Conservation (phyloP, 2,329 filamentous ascomycete genomes). For the Fusarium cyanostomum region DNA sequence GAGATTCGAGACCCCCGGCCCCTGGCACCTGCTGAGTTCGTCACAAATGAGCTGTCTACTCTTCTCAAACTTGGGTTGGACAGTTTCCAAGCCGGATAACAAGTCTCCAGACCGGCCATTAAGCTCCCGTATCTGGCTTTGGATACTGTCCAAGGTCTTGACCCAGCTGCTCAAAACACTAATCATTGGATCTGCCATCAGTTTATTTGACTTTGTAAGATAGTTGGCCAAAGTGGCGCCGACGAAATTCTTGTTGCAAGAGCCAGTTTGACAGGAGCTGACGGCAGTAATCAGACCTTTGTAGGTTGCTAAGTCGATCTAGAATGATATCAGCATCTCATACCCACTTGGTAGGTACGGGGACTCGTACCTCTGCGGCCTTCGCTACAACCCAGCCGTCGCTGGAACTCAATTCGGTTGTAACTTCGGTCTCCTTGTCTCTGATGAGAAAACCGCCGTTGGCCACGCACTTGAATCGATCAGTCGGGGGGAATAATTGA, state of each 20-base stretch:
- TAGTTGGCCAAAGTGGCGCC: neutral
- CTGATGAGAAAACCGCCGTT: neutral
- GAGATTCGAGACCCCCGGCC: neutral
- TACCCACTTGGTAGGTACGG: rapidly evolving
- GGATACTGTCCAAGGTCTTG: neutral
- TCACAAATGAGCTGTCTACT: neutral
- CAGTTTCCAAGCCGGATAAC: neutral
- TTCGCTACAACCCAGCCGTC: neutral
- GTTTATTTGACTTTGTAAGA: neutral
- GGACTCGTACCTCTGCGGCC: neutral
- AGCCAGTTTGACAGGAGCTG: neutral
- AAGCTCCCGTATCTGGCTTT: neutral
- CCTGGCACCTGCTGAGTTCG: neutral
- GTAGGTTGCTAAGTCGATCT: neutral
- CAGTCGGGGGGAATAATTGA: neutral
- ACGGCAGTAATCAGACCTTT: neutral
- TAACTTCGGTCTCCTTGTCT: neutral
- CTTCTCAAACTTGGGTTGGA: neutral
- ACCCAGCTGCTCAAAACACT: neutral
- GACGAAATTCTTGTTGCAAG: neutral
- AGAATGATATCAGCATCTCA: neutral
- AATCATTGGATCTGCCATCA: neutral
- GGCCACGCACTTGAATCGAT: neutral
- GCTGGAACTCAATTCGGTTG: neutral
- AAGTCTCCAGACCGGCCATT: neutral